These are phyloP conservation scores for Brettanomyces nanus DNA, from an alignment of 805 yeast genomes.

Conservation along the genomic window DNA sequence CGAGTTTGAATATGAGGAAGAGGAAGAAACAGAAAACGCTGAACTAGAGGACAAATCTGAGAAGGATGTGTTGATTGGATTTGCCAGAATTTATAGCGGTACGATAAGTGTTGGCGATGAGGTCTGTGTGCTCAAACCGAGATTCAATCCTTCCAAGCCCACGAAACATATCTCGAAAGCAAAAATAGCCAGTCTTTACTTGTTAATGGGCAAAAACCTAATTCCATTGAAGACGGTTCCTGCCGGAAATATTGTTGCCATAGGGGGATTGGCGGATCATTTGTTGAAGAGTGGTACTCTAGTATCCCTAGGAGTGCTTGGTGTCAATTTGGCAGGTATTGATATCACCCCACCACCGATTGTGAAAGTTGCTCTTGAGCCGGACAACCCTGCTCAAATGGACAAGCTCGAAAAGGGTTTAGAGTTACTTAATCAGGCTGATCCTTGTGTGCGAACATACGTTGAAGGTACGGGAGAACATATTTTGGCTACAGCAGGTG, in stretches of 20 bases:
- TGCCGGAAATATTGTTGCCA: conserved; percentile 92
- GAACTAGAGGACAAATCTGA: conserved; percentile 32
- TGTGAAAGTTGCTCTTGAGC: conserved; percentile 92
- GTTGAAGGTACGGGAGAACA: conserved; percentile 89
- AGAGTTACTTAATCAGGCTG: conserved; percentile 73
- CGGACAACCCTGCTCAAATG: conserved; percentile 77
- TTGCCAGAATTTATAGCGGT: conserved; percentile 86
- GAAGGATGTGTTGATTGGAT: conserved; percentile 71
- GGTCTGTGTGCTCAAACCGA: conserved; percentile 75
- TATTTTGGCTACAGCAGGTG: conserved; percentile 93
- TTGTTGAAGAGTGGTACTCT: conserved; percentile 84
- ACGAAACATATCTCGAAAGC: conserved; percentile 31
- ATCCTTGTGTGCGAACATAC: conserved; percentile 87
- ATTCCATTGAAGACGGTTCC: conserved; percentile 74
- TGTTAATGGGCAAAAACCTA: conserved; percentile 90
- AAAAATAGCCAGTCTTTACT: conserved; percentile 58
- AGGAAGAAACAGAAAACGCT: conserved; percentile 35
- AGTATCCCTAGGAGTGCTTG: conserved; percentile 46
- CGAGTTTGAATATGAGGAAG: conserved; percentile 41
- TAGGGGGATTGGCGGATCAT: conserved; percentile 63
- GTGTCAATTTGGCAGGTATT: conserved; percentile 72
- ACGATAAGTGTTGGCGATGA: conserved; percentile 67
- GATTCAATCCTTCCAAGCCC: conserved; percentile 52
- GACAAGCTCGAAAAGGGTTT: conserved; percentile 71
- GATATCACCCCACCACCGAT: conserved; percentile 79